A percentile compares a stretch with the other conserved stretches of the same genome.
These are phyloP conservation scores for Tolypocladium tropicale DNA, from an alignment of 2,329 filamentous ascomycete genomes.

Conservation along the genomic window DNA sequence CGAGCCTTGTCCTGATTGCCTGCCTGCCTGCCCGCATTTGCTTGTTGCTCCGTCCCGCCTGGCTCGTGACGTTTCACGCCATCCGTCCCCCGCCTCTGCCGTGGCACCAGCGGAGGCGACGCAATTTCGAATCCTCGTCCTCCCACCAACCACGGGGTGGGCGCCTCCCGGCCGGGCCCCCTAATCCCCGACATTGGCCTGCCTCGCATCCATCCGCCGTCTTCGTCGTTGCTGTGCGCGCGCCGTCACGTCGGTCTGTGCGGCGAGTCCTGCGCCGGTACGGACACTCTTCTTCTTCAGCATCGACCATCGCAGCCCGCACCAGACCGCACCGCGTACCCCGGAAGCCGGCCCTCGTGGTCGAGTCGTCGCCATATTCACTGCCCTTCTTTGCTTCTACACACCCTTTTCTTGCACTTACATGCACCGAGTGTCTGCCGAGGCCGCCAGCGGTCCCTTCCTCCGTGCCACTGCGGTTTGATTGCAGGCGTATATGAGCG, in stretches of 20 bases:
- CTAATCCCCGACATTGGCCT: background rate
- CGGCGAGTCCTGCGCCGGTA: background rate
- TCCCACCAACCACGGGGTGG: background rate
- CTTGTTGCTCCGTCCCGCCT: background rate
- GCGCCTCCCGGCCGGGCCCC: conserved; percentile 2
- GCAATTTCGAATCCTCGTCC: conserved; percentile 16
- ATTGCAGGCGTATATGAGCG: background rate
- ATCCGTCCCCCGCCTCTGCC: background rate
- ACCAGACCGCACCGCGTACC: no score
- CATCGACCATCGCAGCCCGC: background rate
- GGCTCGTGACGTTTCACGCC: conserved; percentile 3
- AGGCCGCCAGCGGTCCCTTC: background rate
- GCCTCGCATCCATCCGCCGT: background rate
- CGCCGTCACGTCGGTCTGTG: background rate
- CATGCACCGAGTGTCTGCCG: background rate
- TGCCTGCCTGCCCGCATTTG: no score
- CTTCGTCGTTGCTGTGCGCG: background rate
- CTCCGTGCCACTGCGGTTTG: background rate
- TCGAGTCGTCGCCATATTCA: background rate
- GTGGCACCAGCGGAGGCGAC: conserved; percentile 5
- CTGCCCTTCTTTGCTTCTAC: background rate
- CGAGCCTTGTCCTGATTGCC: background rate
- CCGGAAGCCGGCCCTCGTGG: background rate
- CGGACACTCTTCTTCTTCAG: no score
- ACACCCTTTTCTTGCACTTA: background rate